Evolutionary conservation across 75 land plant genomes (phyloP).

Genomic region (Adiantum capillusveneris): DNA sequence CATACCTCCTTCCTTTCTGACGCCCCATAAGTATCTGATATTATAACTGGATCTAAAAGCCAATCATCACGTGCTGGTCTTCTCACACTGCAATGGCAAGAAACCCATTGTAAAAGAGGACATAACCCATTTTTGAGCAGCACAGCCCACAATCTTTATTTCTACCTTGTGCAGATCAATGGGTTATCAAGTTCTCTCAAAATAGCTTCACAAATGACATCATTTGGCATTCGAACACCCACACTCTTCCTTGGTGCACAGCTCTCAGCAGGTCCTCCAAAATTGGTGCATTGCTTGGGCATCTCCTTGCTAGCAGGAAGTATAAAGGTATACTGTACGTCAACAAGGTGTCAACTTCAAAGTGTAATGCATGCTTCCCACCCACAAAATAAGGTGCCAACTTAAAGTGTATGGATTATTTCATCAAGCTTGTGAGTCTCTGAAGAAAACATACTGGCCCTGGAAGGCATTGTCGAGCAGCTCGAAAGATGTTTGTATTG

Average conservation of each 20-base stretch:
- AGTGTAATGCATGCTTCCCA: not conserved
- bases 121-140: not conserved
- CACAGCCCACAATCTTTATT: not conserved
- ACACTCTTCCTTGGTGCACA: conserved; percentile 67
- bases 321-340: conserved; percentile 79
- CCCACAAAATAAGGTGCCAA: too few relatives aligned
- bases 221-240: conserved; percentile 92
- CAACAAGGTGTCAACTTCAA: not conserved
- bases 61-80: conserved; percentile 63
- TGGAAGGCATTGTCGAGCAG: conserved; percentile 86
- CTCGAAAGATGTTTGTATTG: conserved; percentile 69
- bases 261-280: conserved; percentile 59
- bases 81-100: conserved; percentile 47
- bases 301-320: conserved; percentile 82
- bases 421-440: too few relatives aligned
- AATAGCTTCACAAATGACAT: conserved; percentile 69
- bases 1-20: conserved; percentile 49
- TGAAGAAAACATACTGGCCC: conserved; percentile 60
- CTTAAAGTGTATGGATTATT: not conserved
- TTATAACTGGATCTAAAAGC: conserved; percentile 80
- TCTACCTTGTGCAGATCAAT: conserved; percentile 75
- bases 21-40: conserved; percentile 72
- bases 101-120: not conserved
- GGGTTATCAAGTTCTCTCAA: conserved; percentile 63
- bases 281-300: conserved; percentile 73